These are phyloP conservation scores for Leishmania major DNA, from an alignment of 208 protist genomes.

Conservation along the genomic window DNA sequence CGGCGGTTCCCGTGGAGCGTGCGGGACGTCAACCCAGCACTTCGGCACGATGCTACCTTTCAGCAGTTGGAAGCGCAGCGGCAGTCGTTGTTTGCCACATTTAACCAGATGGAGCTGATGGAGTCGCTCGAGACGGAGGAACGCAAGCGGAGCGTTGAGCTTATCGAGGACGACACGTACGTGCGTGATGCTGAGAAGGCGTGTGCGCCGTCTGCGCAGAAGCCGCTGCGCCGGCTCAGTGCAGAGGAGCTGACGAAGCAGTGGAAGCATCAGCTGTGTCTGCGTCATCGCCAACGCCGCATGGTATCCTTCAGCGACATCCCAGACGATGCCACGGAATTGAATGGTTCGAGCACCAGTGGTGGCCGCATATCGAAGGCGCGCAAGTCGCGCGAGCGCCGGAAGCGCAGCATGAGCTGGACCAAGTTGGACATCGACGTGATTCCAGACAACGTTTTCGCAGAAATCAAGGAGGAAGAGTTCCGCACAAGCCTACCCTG, in stretches of 20 bases:
- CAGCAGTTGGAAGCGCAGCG: constrained; percentile 46
- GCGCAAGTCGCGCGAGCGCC: constrained; percentile 31
- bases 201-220: constrained; percentile 17
- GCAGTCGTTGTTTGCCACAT: constrained; percentile 26
- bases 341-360: background rate
- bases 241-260: constrained; percentile 40
- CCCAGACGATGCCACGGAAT: constrained; percentile 7
- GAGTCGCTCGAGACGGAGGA: constrained; percentile 55
- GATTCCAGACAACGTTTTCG: constrained; percentile 51
- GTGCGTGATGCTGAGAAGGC: constrained; percentile 27
- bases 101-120: constrained; percentile 35
- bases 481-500: constrained; percentile 39
- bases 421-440: constrained; percentile 36
- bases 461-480: constrained; percentile 57
- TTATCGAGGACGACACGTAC: constrained; percentile 46
- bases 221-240: constrained; percentile 25
- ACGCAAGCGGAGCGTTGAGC: constrained; percentile 56
- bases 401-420: constrained; percentile 38
- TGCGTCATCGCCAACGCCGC: constrained; percentile 38
- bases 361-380: constrained; percentile 8
- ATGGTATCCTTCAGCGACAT: constrained; percentile 50
- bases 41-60: constrained; percentile 38
- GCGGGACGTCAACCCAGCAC: constrained; percentile 57
- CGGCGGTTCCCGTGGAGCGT: constrained; percentile 40
- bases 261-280: constrained; percentile 44